Evolutionary conservation across 2,329 filamentous ascomycete species (phyloP).

Genomic region (Akanthomyces lecanii): DNA sequence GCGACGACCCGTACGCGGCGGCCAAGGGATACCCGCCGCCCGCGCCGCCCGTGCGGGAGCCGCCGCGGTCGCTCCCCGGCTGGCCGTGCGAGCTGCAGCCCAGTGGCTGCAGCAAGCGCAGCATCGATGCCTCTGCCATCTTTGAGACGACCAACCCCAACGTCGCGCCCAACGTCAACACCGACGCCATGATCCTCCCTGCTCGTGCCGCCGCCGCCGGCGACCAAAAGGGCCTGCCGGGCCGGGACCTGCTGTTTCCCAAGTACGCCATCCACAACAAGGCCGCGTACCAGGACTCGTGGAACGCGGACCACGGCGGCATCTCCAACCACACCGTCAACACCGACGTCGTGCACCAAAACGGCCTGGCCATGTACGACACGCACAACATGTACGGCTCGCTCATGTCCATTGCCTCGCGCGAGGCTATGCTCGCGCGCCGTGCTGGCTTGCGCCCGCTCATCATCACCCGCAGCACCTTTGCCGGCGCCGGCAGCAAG

Average conservation of each 20-base stretch:
- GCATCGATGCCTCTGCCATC: neutral
- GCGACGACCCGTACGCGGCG: slow-evolving; percentile 49
- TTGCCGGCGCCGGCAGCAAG: slow-evolving; percentile 64
- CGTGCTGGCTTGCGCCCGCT: slow-evolving; percentile 62
- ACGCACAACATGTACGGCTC: slow-evolving; percentile 74
- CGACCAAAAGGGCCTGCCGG: slow-evolving; percentile 23
- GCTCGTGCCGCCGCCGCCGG: slow-evolving; percentile 57
- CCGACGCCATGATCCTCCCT: slow-evolving; percentile 14
- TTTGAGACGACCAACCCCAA: neutral
- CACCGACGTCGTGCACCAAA: slow-evolving; percentile 64
- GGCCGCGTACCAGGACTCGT: slow-evolving; percentile 42
- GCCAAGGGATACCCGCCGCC: slow-evolving; percentile 50
- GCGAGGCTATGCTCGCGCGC: slow-evolving; percentile 61
- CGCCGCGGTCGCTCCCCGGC: slow-evolving; percentile 59
- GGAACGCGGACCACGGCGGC: slow-evolving; percentile 57
- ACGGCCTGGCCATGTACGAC: slow-evolving; percentile 66
- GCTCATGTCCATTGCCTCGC: slow-evolving; percentile 67
- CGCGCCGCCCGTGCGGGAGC: slow-evolving; percentile 58
- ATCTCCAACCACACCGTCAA: slow-evolving; percentile 58
- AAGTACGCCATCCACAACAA: slow-evolving; percentile 22
- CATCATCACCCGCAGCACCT: slow-evolving; percentile 72
- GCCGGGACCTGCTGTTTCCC: slow-evolving; percentile 23
- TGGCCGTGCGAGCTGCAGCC: slow-evolving; percentile 59
- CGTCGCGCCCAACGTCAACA: neutral
- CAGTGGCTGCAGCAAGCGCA: slow-evolving; percentile 45